A percentile compares a stretch with the other conserved stretches of the same genome.
Evolutionary conservation across 2,329 filamentous ascomycete genomes (phyloP).

Genomic region (Paraphoma sp.): DNA sequence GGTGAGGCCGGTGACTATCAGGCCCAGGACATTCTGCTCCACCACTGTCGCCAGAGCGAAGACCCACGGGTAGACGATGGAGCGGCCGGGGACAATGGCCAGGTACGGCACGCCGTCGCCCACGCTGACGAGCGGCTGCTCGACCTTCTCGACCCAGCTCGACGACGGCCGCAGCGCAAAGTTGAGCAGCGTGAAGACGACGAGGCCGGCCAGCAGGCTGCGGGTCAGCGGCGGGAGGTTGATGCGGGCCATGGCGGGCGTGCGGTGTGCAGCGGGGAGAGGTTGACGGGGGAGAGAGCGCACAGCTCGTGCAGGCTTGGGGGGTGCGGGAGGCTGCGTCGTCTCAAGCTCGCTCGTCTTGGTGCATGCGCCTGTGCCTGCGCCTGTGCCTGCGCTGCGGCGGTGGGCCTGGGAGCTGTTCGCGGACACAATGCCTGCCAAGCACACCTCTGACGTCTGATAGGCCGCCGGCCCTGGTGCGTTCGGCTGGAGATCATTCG

Average conservation of each 20-base stretch:
- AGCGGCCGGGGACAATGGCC: slow-evolving; percentile 81
- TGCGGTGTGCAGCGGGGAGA: not conserved
- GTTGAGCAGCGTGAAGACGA: slow-evolving; percentile 82
- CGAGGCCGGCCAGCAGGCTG: slow-evolving; percentile 74
- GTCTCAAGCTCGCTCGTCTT: not conserved
- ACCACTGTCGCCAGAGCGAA: slow-evolving; percentile 85
- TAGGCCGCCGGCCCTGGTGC: not conserved
- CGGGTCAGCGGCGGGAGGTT: slow-evolving; percentile 94
- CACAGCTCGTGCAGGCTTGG: not conserved
- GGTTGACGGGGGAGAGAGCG: not conserved
- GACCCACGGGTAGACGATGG: slow-evolving; percentile 91
- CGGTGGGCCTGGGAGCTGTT: not conserved
- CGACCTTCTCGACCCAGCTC: slow-evolving; percentile 54
- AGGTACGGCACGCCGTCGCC: slow-evolving; percentile 81
- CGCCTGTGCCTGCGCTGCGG: too few species aligned
- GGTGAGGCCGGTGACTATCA: slow-evolving; percentile 77
- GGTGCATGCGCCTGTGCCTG: not conserved
- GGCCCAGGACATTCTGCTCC: slow-evolving; percentile 90
- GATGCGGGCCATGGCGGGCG: slow-evolving; percentile 73
- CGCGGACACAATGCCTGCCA: not conserved
- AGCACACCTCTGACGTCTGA: not conserved
- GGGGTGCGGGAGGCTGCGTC: not conserved
- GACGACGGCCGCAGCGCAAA: slow-evolving; percentile 68
- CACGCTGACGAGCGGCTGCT: slow-evolving; percentile 52
- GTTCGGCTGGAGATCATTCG: not conserved